These are phyloP conservation scores for Phlebiopsis flavidoalba DNA, from an alignment of 768 basidiomycete species.

Conservation along the genomic window DNA sequence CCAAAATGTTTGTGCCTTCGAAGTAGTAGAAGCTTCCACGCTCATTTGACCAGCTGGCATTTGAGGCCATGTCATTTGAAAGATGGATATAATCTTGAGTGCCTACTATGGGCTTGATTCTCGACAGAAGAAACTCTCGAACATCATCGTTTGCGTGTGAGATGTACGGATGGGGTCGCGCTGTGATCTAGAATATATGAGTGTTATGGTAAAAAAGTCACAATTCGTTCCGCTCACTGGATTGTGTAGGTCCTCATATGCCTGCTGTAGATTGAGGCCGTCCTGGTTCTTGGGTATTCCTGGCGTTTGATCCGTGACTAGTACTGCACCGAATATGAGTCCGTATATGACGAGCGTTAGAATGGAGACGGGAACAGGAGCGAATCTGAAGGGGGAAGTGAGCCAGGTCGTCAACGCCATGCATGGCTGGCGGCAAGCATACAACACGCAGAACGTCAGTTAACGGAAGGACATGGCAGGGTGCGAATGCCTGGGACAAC, in stretches of 20 bases:
- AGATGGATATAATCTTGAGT: conserved; percentile 43
- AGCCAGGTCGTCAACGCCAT: conserved; percentile 8
- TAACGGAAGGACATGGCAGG: neutral
- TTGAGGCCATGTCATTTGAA: conserved; percentile 44
- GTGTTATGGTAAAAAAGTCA: neutral
- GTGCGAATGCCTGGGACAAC: neutral
- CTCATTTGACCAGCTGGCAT: conserved; percentile 35
- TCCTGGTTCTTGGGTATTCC: conserved; percentile 34
- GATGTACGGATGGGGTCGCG: conserved; percentile 71
- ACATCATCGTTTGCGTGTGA: conserved; percentile 74
- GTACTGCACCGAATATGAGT: conserved; percentile 39
- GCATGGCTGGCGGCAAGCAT: neutral
- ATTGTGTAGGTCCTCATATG: conserved; percentile 57
- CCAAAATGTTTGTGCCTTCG: conserved; percentile 63
- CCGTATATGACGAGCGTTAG: conserved; percentile 44
- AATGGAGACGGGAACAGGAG: conserved; percentile 38
- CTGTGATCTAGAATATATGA: conserved; percentile 46
- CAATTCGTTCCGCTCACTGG: conserved; percentile 29
- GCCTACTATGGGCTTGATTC: conserved; percentile 43
- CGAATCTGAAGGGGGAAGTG: conserved; percentile 27
- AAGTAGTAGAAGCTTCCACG: conserved; percentile 40
- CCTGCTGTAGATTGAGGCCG: conserved; percentile 44
- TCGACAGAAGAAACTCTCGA: conserved; percentile 50
- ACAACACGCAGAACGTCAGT: neutral
- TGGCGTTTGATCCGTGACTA: conserved; percentile 45